phyloP scores from a whole-genome alignment of 768 basidiomycete species.

The Grammothele lineata region DNA sequence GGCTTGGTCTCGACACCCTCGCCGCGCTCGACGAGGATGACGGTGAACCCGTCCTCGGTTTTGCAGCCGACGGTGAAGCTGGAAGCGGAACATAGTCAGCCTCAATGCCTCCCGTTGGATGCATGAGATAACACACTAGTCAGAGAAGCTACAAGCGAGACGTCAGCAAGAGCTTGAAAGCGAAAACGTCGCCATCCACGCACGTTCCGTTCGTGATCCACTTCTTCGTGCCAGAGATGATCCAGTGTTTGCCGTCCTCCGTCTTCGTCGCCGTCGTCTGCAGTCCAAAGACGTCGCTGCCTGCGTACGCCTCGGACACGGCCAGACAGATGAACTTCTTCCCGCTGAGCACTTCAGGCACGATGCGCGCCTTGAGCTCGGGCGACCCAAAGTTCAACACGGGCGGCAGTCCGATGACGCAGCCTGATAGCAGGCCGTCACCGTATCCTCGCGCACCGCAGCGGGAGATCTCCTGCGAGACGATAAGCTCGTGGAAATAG shows the following conservation, averaged over 20 bases:
- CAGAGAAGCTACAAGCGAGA: slow-evolving; percentile 26
- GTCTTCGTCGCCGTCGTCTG: slow-evolving; percentile 76
- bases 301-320: slow-evolving; percentile 78
- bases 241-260: slow-evolving; percentile 80
- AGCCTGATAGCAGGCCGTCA: slow-evolving; percentile 72
- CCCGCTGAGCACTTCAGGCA: slow-evolving; percentile 66
- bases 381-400: slow-evolving; percentile 77
- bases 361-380: slow-evolving; percentile 52
- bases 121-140: slow-evolving; percentile 40
- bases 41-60: slow-evolving; percentile 69
- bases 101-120: not conserved
- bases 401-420: slow-evolving; percentile 81
- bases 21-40: slow-evolving; percentile 81
- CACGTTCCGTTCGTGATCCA: slow-evolving; percentile 78
- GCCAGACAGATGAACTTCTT: slow-evolving; percentile 87
- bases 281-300: slow-evolving; percentile 80
- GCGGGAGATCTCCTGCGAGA: slow-evolving; percentile 34
- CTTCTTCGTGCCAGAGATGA: slow-evolving; percentile 84
- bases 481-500: slow-evolving; percentile 74
- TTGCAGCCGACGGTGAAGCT: slow-evolving; percentile 73
- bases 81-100: too few relatives aligned
- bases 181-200: too few relatives aligned
- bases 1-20: slow-evolving; percentile 79
- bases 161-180: too few relatives aligned
- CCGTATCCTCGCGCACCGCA: slow-evolving; percentile 76